A percentile compares a stretch with the other conserved stretches of the same genome.
Conservation (phyloP, 2,329 filamentous ascomycete genomes). For the Talaromyces verruculosus region DNA sequence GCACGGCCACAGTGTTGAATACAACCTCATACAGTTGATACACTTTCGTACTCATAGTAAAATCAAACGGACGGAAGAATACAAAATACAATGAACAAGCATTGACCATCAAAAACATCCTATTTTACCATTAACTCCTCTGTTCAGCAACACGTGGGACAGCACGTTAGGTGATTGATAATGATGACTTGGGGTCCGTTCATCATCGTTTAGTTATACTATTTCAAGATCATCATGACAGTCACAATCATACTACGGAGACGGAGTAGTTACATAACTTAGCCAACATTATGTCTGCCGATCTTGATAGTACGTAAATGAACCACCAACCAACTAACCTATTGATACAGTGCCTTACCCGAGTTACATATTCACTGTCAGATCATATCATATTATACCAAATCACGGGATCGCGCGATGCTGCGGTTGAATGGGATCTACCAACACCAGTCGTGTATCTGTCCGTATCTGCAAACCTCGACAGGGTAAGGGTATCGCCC, state of each 20-base stretch:
- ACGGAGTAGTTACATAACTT: not conserved
- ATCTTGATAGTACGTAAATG: not conserved
- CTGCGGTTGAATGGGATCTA: not conserved
- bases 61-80: not conserved
- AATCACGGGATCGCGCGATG: conserved; percentile 8
- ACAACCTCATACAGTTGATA: not conserved
- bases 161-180: not conserved
- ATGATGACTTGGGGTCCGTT: conserved; percentile 7
- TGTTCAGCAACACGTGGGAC: conserved; percentile 4
- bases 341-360: not conserved
- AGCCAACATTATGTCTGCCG: not conserved
- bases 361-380: not conserved
- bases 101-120: not conserved
- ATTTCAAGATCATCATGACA: not conserved
- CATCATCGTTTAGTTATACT: not conserved
- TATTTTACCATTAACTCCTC: not conserved
- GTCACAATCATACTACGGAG: not conserved
- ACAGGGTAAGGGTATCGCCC: conserved; percentile 6
- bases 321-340: not conserved
- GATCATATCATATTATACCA: not conserved
- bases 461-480: not conserved
- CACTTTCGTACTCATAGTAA: too few species aligned
- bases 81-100: not conserved
- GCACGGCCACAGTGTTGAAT: not conserved
- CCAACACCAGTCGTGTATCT: not conserved